Evolutionary conservation across 2,329 filamentous ascomycete species (phyloP).

Genomic region (Magnaporthiopsis incrustans): DNA sequence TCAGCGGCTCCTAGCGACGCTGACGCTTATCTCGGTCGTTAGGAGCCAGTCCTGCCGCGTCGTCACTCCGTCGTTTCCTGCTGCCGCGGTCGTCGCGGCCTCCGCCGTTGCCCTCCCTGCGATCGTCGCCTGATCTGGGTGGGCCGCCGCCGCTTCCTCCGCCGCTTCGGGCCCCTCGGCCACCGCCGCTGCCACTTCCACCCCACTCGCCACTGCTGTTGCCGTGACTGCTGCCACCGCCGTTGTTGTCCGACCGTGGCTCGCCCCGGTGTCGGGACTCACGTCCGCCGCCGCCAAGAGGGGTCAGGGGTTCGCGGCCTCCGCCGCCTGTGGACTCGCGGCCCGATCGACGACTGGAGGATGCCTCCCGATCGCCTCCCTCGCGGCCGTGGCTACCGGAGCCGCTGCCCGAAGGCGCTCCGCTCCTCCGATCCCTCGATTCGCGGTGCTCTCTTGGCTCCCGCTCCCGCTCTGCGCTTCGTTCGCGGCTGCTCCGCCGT

Average conservation of each 20-base stretch:
- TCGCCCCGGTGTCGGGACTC: conserved; percentile 25
- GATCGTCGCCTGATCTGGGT: conserved; percentile 19
- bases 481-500: conserved; percentile 43
- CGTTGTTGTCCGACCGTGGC: conserved; percentile 14
- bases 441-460: conserved; percentile 34
- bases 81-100: conserved; percentile 28
- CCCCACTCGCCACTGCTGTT: conserved; percentile 27
- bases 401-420: conserved; percentile 9
- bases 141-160: conserved; percentile 23
- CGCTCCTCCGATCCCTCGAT: conserved; percentile 34
- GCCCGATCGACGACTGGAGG: conserved; percentile 17
- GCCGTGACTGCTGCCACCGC: conserved; percentile 21
- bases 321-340: conserved; percentile 16
- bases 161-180: conserved; percentile 26
- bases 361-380: conserved; percentile 16
- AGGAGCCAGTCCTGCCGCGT: conserved; percentile 35
- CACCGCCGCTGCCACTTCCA: conserved; percentile 20
- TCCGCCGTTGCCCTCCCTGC: conserved; percentile 24
- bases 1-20: conserved; percentile 32
- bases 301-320: conserved; percentile 15
- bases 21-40: conserved; percentile 47
- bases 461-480: conserved; percentile 32
- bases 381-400: conserved; percentile 15
- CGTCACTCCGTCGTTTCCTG: conserved; percentile 41
- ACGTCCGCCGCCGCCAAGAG: conserved; percentile 9